Conservation (phyloP, 2,329 filamentous ascomycete genomes). For the Xylaria sp. region DNA sequence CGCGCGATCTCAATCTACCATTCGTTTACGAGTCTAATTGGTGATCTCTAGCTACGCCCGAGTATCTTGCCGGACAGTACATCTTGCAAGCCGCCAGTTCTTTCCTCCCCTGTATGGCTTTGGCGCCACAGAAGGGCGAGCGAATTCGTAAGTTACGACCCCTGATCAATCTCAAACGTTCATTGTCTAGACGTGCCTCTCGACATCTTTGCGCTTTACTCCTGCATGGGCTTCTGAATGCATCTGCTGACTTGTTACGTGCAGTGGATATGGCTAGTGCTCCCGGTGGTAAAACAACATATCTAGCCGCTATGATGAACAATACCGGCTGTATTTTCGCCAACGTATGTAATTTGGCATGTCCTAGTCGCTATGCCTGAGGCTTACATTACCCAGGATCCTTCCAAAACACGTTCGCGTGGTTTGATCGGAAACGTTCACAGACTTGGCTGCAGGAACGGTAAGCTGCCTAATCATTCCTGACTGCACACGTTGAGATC, state of each 20-base stretch:
- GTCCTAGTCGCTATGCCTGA: neutral
- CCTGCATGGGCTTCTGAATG: conserved; percentile 30
- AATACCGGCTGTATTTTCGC: conserved; percentile 95
- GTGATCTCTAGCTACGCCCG: conserved; percentile 78
- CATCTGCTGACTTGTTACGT: conserved; percentile 2
- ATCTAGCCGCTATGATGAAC: conserved; percentile 94
- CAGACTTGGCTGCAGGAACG: conserved; percentile 83
- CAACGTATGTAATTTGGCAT: conserved; percentile 45
- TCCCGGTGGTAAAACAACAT: conserved; percentile 92
- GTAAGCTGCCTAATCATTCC: conserved; percentile 3
- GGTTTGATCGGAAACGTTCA: conserved; percentile 98
- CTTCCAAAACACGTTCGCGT: conserved; percentile 87
- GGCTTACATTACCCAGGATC: conserved; percentile 47
- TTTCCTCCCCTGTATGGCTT: conserved; percentile 95
- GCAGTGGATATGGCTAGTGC: conserved; percentile 83
- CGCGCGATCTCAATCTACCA: neutral
- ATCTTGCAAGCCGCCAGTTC: conserved; percentile 95
- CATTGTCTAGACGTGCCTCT: too few species aligned
- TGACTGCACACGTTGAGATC: neutral
- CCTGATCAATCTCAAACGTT: neutral
- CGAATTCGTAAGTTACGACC: conserved; percentile 48
- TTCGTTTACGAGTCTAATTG: conserved; percentile 3
- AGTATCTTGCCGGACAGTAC: conserved; percentile 96
- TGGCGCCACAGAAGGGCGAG: conserved; percentile 89
- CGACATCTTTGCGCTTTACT: too few species aligned